phyloP scores from a whole-genome alignment of 805 yeast species.

The Ogataea methanolica region DNA sequence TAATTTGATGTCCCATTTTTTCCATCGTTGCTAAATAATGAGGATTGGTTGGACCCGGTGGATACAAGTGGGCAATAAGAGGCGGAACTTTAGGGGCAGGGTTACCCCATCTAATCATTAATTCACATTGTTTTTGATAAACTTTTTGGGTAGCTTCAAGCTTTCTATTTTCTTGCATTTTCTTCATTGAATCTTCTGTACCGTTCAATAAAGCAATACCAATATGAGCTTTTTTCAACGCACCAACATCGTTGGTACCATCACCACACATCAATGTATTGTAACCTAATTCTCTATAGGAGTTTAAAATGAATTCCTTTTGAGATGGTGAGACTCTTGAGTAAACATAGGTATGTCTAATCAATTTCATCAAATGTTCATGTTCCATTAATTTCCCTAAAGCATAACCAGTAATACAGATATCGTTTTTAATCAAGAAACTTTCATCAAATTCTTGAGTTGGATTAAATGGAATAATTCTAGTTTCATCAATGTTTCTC shows the following conservation, averaged over 20 bases:
- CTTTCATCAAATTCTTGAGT: constrained; percentile 49
- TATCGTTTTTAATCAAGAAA: constrained; percentile 65
- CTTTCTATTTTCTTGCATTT: constrained; percentile 76
- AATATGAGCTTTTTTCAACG: constrained; percentile 95
- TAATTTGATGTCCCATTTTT: constrained; percentile 73
- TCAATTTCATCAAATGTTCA: constrained; percentile 62
- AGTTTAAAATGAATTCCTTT: constrained; percentile 83
- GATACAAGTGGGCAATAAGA: constrained; percentile 89
- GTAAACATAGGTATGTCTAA: constrained; percentile 92
- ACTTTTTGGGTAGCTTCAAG: constrained; percentile 58
- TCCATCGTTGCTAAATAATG: constrained; percentile 82
- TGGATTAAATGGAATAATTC: constrained; percentile 61
- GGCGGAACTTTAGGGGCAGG: constrained; percentile 82
- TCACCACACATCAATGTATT: constrained; percentile 98
- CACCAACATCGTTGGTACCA: constrained; percentile 99
- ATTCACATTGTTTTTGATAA: constrained; percentile 78
- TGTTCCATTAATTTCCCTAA: constrained; percentile 62
- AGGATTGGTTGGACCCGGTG: constrained; percentile 93
- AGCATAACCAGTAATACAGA: constrained; percentile 93
- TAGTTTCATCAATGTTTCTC: constrained; percentile 80
- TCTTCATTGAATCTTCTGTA: constrained; percentile 89
- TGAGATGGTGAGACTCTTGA: constrained; percentile 97
- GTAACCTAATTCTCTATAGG: constrained; percentile 84
- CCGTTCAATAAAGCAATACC: constrained; percentile 98
- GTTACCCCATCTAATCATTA: constrained; percentile 77